A percentile compares a stretch with the other conserved stretches of the same genome.
phyloP scores from a whole-genome alignment of 208 protist species.

The Naegleria fowleri region DNA sequence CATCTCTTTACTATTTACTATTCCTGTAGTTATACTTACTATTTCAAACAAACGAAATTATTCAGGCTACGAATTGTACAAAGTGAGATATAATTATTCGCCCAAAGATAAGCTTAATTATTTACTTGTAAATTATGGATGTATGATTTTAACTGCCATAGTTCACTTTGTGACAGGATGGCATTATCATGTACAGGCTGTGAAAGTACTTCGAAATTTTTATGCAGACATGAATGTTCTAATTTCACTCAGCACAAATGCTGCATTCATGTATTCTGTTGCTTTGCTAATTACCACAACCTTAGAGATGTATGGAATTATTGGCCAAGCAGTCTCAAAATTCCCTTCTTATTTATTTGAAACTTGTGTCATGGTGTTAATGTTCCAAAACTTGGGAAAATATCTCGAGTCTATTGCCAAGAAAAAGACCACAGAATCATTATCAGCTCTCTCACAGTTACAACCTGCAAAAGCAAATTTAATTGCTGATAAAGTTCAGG shows the following conservation, averaged over 20 bases:
- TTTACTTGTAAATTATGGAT: neutral
- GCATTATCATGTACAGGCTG: slow-evolving; percentile 38
- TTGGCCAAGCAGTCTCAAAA: neutral
- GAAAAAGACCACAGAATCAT: slow-evolving; percentile 71
- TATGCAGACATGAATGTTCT: slow-evolving; percentile 42
- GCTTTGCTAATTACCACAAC: neutral
- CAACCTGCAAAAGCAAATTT: slow-evolving; percentile 29
- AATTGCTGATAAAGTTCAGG: neutral
- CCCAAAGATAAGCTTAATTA: neutral
- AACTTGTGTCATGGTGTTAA: slow-evolving; percentile 81
- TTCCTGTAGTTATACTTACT: slow-evolving; percentile 3
- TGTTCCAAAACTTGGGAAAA: slow-evolving; percentile 90
- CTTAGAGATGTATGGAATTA: neutral
- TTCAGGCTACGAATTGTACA: no score
- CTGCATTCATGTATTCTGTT: slow-evolving; percentile 12
- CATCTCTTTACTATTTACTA: neutral
- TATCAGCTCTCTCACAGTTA: slow-evolving; percentile 74
- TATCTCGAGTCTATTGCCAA: slow-evolving; percentile 88
- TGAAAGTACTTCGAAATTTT: slow-evolving; percentile 26
- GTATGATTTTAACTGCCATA: slow-evolving; percentile 1
- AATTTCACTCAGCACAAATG: slow-evolving; percentile 32
- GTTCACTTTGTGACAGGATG: slow-evolving; percentile 36
- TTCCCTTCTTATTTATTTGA: slow-evolving; percentile 79
- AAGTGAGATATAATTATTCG: neutral
- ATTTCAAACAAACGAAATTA: neutral